A percentile compares a stretch with the other conserved stretches of the same genome.
Evolutionary conservation across 164 flowering plant genomes (phyloP).

Genomic region (Paratinospora sagittata): DNA sequence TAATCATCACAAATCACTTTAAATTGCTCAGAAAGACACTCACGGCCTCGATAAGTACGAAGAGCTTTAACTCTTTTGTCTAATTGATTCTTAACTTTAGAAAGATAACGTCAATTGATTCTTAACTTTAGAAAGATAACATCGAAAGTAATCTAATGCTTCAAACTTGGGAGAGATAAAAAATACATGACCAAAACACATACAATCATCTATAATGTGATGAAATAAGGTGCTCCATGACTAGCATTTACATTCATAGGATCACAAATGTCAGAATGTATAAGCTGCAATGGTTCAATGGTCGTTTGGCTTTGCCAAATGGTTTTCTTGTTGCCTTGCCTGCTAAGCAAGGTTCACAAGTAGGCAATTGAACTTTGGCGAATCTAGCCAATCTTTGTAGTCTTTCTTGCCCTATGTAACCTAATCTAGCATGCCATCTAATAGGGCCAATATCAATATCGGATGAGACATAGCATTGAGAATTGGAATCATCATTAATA

Average conservation of each 20-base stretch:
- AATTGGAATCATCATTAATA: no score
- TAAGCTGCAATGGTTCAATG: background rate
- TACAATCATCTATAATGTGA: conserved; percentile 21
- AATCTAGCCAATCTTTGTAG: conserved; percentile 1
- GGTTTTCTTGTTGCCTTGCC: no score
- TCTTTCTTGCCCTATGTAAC: background rate
- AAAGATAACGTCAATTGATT: no score
- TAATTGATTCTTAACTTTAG: no score
- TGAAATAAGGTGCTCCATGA: conserved; percentile 13
- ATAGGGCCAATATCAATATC: no score
- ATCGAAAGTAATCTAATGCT: conserved; percentile 4
- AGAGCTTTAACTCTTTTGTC: background rate
- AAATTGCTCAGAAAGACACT: background rate
- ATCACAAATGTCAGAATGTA: conserved; percentile 14
- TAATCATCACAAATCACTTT: background rate
- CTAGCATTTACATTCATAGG: conserved; percentile 7
- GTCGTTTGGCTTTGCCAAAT: background rate
- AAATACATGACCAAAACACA: conserved; percentile 2
- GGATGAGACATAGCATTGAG: no score
- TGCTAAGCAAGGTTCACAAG: no score
- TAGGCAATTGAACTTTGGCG: no score
- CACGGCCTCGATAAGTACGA: background rate
- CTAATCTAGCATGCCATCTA: no score
- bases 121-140: background rate
- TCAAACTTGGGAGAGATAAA: background rate